phyloP scores from a whole-genome alignment of 2,329 filamentous ascomycete genomes.

The Aaosphaeria arxii region DNA sequence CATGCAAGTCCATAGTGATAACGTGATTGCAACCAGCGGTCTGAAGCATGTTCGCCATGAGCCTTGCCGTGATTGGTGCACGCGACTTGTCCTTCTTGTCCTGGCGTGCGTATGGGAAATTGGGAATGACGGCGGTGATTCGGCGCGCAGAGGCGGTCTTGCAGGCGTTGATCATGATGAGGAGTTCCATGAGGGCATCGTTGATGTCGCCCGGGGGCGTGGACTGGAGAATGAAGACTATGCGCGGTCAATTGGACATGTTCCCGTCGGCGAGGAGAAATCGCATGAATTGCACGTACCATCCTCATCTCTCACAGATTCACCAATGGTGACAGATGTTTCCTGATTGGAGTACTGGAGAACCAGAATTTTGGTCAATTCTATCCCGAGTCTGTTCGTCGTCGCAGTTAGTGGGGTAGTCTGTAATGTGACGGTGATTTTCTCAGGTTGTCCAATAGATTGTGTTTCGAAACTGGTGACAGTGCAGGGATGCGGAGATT shows the following conservation, averaged over 20 bases:
- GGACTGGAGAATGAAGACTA: conserved; percentile 93
- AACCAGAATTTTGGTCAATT: conserved; percentile 75
- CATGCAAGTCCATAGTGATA: conserved; percentile 95
- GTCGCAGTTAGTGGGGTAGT: conserved; percentile 14
- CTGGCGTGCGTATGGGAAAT: conserved; percentile 94
- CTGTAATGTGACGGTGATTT: neutral
- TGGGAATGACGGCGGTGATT: conserved; percentile 92
- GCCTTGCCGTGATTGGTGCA: conserved; percentile 92
- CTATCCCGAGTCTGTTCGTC: conserved; percentile 64
- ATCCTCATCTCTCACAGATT: conserved; percentile 96
- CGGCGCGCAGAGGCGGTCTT: conserved; percentile 80
- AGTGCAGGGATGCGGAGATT: neutral
- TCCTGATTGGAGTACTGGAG: conserved; percentile 86
- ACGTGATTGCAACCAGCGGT: conserved; percentile 90
- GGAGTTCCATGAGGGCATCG: conserved; percentile 94
- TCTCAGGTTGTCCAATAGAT: neutral
- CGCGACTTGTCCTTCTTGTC: conserved; percentile 97
- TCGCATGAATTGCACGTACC: conserved; percentile 46
- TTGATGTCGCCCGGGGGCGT: conserved; percentile 96
- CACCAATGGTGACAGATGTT: conserved; percentile 88
- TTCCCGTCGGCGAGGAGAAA: neutral
- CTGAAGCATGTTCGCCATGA: conserved; percentile 97
- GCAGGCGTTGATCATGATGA: conserved; percentile 98
- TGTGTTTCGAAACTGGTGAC: neutral
- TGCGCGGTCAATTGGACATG: neutral